phyloP scores from a whole-genome alignment of 306 rosid genomes.

The Castanospermum australe region DNA sequence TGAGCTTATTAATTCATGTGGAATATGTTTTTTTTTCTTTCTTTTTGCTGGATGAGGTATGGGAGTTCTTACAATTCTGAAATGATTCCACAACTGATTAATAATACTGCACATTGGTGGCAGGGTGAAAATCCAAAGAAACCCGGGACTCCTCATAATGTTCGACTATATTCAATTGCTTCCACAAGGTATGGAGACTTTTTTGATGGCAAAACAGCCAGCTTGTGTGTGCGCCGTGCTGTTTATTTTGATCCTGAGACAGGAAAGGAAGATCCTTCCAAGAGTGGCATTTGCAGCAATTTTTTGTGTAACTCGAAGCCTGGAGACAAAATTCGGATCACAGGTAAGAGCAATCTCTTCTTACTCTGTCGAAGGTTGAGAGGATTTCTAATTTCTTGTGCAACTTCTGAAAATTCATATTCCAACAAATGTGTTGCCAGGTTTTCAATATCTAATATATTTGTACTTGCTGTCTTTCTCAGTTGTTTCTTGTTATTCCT shows the following conservation, averaged over 20 bases:
- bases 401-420: not conserved
- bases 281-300: constrained; percentile 90
- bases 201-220: constrained; percentile 92
- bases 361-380: not conserved
- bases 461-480: not conserved
- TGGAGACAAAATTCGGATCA: constrained; percentile 85
- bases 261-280: constrained; percentile 90
- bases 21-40: not conserved
- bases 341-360: constrained; percentile 55
- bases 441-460: not conserved
- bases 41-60: not conserved
- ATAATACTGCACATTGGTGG: constrained; percentile 25
- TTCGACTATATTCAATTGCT: constrained; percentile 93
- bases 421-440: not conserved
- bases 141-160: constrained; percentile 83
- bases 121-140: constrained; percentile 99
- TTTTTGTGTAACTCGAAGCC: constrained; percentile 85
- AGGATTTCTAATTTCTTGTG: not conserved
- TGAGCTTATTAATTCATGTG: not conserved
- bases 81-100: constrained; percentile 5
- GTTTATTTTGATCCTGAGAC: constrained; percentile 90
- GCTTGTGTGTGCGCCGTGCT: constrained; percentile 97
- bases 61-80: not conserved
- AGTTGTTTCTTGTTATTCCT: not conserved
- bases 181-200: constrained; percentile 91